phyloP scores from a whole-genome alignment of 2,329 filamentous ascomycete genomes.

The Trichoderma atroviride region DNA sequence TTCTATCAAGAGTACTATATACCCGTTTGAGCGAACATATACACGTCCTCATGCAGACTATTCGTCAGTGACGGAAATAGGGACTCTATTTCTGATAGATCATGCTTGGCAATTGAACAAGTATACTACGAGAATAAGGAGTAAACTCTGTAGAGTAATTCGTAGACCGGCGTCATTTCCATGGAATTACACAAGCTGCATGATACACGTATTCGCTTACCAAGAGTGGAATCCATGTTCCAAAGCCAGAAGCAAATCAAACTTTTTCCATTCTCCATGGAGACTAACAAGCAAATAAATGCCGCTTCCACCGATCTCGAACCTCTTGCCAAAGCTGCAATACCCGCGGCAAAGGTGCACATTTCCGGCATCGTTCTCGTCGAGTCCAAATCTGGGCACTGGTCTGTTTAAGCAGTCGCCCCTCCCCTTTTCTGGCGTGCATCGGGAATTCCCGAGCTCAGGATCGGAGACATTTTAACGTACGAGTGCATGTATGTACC shows the following conservation, averaged over 20 bases:
- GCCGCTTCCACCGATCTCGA: neutral
- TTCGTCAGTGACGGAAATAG: neutral
- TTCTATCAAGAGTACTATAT: too few relatives aligned
- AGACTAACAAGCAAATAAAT: neutral
- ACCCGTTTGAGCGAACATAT: neutral
- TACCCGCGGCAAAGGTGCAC: neutral
- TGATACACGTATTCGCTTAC: neutral
- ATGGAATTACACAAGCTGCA: neutral
- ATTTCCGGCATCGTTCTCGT: neutral
- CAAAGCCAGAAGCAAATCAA: neutral
- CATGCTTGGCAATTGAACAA: neutral
- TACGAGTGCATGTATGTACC: neutral
- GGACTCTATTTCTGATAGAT: neutral
- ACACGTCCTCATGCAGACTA: neutral
- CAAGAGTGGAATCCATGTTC: neutral
- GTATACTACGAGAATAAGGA: neutral
- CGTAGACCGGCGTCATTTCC: neutral
- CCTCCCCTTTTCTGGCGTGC: neutral
- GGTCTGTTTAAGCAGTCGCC: neutral
- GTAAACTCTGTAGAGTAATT: neutral
- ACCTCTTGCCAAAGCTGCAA: neutral
- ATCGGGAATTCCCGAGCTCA: conserved; percentile 1
- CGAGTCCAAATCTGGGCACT: neutral
- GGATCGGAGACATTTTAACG: neutral
- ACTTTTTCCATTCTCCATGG: neutral